Conservation (phyloP, 2,329 filamentous ascomycete species). For the Aspergillus sp. region DNA sequence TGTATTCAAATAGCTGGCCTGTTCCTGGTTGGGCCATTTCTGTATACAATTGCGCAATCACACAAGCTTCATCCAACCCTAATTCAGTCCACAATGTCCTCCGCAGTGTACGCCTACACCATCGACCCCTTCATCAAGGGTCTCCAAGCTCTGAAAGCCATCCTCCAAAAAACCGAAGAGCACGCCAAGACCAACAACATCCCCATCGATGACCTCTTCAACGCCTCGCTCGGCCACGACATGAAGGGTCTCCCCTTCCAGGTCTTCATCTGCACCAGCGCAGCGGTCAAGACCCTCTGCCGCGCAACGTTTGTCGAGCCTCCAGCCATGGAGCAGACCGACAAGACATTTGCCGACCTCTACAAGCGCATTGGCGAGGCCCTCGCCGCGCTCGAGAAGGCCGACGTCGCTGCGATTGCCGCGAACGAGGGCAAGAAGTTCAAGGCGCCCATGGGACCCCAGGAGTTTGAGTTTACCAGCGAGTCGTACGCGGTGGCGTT, state of each 20-base stretch:
- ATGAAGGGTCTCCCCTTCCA: constrained; percentile 54
- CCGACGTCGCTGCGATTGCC: constrained; percentile 45
- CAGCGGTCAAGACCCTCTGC: constrained; percentile 40
- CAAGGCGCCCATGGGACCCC: constrained; percentile 30
- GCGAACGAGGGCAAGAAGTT: constrained; percentile 45
- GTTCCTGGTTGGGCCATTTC: not conserved
- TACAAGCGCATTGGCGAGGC: constrained; percentile 50
- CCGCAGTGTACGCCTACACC: not conserved
- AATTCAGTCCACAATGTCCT: constrained; percentile 3
- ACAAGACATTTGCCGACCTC: constrained; percentile 52
- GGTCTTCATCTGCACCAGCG: constrained; percentile 46
- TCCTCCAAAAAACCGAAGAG: constrained; percentile 48
- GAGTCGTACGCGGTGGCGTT: constrained; percentile 51
- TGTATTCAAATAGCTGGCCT: not conserved
- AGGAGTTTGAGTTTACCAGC: constrained; percentile 43
- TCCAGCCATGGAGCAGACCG: constrained; percentile 40
- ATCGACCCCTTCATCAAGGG: constrained; percentile 4
- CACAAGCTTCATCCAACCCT: not conserved
- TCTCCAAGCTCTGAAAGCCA: constrained; percentile 7
- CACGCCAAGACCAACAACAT: constrained; percentile 41
- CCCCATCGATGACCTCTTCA: constrained; percentile 37
- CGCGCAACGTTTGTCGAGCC: constrained; percentile 39
- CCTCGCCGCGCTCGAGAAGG: constrained; percentile 46
- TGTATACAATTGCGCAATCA: not conserved
- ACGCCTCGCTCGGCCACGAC: constrained; percentile 47